A percentile compares a stretch with the other conserved stretches of the same genome.
Conservation (phyloP, 768 basidiomycete species). For the Mycena belliarum region DNA sequence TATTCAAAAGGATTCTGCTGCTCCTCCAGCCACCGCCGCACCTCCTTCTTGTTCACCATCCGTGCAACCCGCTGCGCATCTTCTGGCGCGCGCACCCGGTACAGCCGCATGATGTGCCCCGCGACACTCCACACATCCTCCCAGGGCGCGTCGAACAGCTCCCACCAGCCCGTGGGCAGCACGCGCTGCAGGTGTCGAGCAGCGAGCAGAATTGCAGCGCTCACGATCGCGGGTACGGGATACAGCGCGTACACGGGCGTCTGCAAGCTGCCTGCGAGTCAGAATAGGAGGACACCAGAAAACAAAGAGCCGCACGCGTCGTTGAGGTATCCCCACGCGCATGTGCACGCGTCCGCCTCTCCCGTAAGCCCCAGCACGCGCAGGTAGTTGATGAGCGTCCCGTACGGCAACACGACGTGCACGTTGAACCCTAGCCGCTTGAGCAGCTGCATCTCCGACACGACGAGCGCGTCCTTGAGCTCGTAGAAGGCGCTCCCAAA, state of each 20-base stretch:
- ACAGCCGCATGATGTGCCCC: slow-evolving; percentile 84
- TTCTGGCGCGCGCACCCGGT: slow-evolving; percentile 54
- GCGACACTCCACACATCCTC: slow-evolving; percentile 87
- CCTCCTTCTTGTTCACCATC: slow-evolving; percentile 75
- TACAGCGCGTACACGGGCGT: slow-evolving; percentile 92
- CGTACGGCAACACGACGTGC: slow-evolving; percentile 90
- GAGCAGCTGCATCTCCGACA: slow-evolving; percentile 96
- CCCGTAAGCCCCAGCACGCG: slow-evolving; percentile 83
- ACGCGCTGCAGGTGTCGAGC: slow-evolving; percentile 71
- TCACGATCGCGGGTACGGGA: slow-evolving; percentile 86
- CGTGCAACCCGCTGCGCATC: slow-evolving; percentile 47
- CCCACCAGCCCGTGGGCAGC: slow-evolving; percentile 87
- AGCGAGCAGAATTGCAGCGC: slow-evolving; percentile 84
- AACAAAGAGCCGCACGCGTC: slow-evolving; percentile 75
- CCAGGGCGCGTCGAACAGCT: slow-evolving; percentile 88
- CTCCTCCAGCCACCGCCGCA: slow-evolving; percentile 82
- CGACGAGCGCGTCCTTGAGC: slow-evolving; percentile 89
- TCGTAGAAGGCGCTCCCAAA: slow-evolving; percentile 90
- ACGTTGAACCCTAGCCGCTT: slow-evolving; percentile 96
- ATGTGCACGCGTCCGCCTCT: slow-evolving; percentile 66
- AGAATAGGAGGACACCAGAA: background rate
- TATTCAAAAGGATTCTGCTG: too few species aligned
- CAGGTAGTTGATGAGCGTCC: slow-evolving; percentile 92
- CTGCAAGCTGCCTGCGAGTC: slow-evolving; percentile 68
- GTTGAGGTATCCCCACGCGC: slow-evolving; percentile 94